These are phyloP conservation scores for Crithidia brevicula DNA, from an alignment of 208 protist species.

Conservation along the genomic window DNA sequence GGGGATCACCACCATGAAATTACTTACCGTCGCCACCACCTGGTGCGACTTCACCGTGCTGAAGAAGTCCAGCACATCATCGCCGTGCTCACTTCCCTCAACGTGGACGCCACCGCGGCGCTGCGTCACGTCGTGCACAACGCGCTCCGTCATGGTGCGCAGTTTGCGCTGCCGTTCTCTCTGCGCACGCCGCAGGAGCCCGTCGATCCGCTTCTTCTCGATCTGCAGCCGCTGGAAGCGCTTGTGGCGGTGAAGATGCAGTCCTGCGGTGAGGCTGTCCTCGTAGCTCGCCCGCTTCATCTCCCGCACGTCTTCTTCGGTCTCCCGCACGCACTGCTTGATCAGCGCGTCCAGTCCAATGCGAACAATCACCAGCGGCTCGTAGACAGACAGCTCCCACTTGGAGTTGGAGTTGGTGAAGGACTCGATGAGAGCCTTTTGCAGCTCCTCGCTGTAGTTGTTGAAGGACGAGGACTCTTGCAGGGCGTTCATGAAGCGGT, in stretches of 20 bases:
- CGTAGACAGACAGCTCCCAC: constrained; percentile 68
- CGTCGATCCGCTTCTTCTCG: constrained; percentile 61
- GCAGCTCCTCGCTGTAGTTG: constrained; percentile 52
- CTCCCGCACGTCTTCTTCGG: constrained; percentile 52
- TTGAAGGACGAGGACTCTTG: constrained; percentile 39
- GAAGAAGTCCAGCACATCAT: constrained; percentile 43
- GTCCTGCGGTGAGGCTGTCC: constrained; percentile 22
- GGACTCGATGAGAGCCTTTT: constrained; percentile 55
- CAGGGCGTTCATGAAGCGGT: constrained; percentile 38
- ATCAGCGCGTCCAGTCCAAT: constrained; percentile 66
- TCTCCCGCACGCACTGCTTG: constrained; percentile 70
- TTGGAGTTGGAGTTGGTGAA: constrained; percentile 59
- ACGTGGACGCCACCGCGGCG: constrained; percentile 26
- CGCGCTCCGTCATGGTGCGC: constrained; percentile 50
- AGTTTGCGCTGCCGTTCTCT: constrained; percentile 44
- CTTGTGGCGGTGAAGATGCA: constrained; percentile 56
- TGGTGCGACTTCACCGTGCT: constrained; percentile 45
- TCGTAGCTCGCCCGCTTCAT: constrained; percentile 49
- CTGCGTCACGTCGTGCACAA: constrained; percentile 42
- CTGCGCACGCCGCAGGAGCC: constrained; percentile 43
- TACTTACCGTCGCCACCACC: constrained; percentile 59
- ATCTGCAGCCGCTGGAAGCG: constrained; percentile 60
- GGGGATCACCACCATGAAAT: constrained; percentile 81
- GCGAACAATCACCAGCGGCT: constrained; percentile 75
- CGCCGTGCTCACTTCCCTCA: constrained; percentile 9